Evolutionary conservation across 345 rosid species (phyloP).

Genomic region (Eucalyptus tenuipes): DNA sequence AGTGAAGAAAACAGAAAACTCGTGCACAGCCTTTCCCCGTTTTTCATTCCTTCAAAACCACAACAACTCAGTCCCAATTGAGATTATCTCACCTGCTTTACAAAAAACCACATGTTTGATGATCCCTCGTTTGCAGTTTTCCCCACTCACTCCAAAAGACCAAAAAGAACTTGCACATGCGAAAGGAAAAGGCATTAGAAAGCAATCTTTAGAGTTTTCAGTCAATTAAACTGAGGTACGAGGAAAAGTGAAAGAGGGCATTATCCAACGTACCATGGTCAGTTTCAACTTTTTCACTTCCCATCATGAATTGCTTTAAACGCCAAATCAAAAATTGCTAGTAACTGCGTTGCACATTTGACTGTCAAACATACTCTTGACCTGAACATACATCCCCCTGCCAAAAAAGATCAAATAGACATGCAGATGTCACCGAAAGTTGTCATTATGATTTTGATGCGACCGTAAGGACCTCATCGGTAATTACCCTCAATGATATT

Average conservation of each 20-base stretch:
- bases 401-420: slow-evolving; percentile 1
- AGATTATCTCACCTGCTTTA: neutral
- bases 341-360: slow-evolving; percentile 59
- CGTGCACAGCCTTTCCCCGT: neutral
- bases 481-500: rapidly evolving
- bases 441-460: neutral
- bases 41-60: neutral
- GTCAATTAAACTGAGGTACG: neutral
- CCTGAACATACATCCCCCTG: slow-evolving; percentile 85
- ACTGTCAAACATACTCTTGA: slow-evolving; percentile 71
- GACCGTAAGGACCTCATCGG: neutral
- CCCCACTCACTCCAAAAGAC: neutral
- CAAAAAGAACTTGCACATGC: neutral
- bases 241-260: neutral
- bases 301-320: slow-evolving; percentile 39
- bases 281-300: slow-evolving; percentile 47
- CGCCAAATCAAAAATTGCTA: slow-evolving; percentile 56
- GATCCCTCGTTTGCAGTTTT: neutral
- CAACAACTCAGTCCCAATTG: neutral
- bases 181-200: neutral
- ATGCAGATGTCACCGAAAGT: neutral
- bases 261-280: slow-evolving; percentile 49
- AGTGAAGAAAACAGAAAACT: neutral
- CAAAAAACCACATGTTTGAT: neutral
- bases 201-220: neutral